Conservation (phyloP, 2,329 filamentous ascomycete species). For the Coniosporium tulheliwenetii region DNA sequence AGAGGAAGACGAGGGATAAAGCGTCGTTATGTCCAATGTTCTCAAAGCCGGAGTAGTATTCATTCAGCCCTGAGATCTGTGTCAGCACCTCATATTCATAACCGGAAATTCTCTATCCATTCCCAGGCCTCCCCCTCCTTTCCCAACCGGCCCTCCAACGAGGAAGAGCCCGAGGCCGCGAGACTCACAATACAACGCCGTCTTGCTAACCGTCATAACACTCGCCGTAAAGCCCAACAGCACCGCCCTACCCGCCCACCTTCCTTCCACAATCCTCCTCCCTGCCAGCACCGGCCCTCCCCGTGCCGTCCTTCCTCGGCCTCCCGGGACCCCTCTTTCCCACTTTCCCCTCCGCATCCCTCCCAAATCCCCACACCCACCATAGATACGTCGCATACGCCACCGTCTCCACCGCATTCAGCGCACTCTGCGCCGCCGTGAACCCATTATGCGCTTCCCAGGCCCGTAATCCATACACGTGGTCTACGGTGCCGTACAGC, state of each 20-base stretch:
- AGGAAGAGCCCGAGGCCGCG: conserved; percentile 1
- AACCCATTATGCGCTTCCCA: conserved; percentile 57
- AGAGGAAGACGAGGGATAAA: conserved; percentile 38
- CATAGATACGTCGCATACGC: conserved; percentile 50
- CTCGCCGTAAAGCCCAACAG: conserved; percentile 43
- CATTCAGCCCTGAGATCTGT: conserved; percentile 35
- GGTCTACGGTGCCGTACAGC: conserved; percentile 65
- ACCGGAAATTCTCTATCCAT: too few species aligned
- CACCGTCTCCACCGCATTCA: conserved; percentile 54
- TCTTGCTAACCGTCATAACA: conserved; percentile 53
- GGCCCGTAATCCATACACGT: conserved; percentile 66
- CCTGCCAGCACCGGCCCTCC: conserved; percentile 14
- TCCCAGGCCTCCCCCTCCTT: neutral
- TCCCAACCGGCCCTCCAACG: conserved; percentile 1
- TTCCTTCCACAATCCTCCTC: conserved; percentile 35
- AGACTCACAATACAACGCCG: conserved; percentile 46
- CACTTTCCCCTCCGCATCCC: conserved; percentile 12
- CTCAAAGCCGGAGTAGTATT: conserved; percentile 43
- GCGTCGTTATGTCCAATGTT: conserved; percentile 47
- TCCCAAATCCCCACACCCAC: conserved; percentile 29
- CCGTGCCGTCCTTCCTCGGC: conserved; percentile 13
- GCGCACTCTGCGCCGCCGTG: conserved; percentile 53
- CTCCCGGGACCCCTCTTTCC: conserved; percentile 18
- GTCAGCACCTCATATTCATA: neutral
- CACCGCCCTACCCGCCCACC: conserved; percentile 36